Conservation (phyloP, 805 yeast genomes). For the Sugiyamaella marilandica region DNA sequence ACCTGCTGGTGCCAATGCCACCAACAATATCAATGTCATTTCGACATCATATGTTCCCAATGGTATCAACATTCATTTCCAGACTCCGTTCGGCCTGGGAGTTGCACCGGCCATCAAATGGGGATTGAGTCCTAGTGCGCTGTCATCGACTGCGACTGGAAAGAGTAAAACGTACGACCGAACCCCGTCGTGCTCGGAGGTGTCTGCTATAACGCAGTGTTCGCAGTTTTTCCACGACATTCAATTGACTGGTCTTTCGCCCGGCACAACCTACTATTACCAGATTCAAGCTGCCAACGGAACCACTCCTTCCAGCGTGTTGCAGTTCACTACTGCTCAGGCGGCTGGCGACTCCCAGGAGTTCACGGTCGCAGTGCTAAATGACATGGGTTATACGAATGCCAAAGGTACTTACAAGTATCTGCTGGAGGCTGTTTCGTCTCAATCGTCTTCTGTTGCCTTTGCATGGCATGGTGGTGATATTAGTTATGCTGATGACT, state of each 20-base stretch:
- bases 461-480: slow-evolving; percentile 24
- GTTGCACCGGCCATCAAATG: slow-evolving; percentile 18
- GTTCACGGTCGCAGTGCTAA: slow-evolving; percentile 15
- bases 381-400: slow-evolving; percentile 16
- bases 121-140: slow-evolving; percentile 1
- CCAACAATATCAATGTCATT: slow-evolving; percentile 19
- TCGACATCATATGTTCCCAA: slow-evolving; percentile 14
- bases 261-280: slow-evolving; percentile 26
- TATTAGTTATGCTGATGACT: slow-evolving; percentile 25
- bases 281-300: slow-evolving; percentile 18
- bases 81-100: slow-evolving; percentile 22
- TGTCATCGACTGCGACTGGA: slow-evolving; percentile 5
- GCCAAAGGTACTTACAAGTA: slow-evolving; percentile 11
- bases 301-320: slow-evolving; percentile 8
- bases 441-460: slow-evolving; percentile 1
- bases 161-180: slow-evolving; percentile 19
- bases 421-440: slow-evolving; percentile 6
- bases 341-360: slow-evolving; percentile 6
- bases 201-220: slow-evolving; percentile 12
- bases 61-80: slow-evolving; percentile 17
- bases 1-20: slow-evolving; percentile 13
- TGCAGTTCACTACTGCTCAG: slow-evolving; percentile 11
- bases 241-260: slow-evolving; percentile 19
- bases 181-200: slow-evolving; percentile 20
- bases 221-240: slow-evolving; percentile 24